Evolutionary conservation across 2,329 filamentous ascomycete genomes (phyloP).

Genomic region (Aspergillus sp.): DNA sequence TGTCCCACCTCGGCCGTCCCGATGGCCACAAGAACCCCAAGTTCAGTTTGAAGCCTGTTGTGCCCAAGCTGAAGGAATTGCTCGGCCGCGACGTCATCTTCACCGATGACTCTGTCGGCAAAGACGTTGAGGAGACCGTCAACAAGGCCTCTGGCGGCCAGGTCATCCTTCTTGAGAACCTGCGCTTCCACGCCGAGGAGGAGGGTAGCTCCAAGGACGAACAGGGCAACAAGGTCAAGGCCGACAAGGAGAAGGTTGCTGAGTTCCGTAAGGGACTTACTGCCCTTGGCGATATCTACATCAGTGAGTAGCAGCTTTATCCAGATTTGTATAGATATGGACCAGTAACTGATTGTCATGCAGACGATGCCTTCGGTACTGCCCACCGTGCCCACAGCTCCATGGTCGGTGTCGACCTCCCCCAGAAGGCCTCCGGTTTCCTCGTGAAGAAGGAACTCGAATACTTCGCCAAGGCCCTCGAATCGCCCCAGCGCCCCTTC

Average conservation of each 20-base stretch:
- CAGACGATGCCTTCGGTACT: slow-evolving; percentile 97
- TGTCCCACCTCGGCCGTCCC: slow-evolving; percentile 97
- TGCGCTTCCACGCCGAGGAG: slow-evolving; percentile 97
- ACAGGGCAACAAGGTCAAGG: slow-evolving; percentile 96
- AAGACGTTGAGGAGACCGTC: slow-evolving; percentile 85
- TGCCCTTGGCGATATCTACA: slow-evolving; percentile 88
- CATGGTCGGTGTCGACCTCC: slow-evolving; percentile 95
- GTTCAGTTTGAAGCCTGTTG: slow-evolving; percentile 92
- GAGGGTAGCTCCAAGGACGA: slow-evolving; percentile 94
- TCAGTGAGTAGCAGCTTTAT: slow-evolving; percentile 65
- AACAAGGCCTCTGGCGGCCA: slow-evolving; percentile 78
- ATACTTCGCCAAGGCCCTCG: slow-evolving; percentile 97
- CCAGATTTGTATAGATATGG: neutral
- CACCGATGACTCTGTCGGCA: slow-evolving; percentile 84
- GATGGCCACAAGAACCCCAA: slow-evolving; percentile 87
- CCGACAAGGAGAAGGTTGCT: slow-evolving; percentile 87
- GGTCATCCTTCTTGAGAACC: slow-evolving; percentile 91
- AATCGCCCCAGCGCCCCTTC: slow-evolving; percentile 91
- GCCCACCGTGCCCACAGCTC: slow-evolving; percentile 98
- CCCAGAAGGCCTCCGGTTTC: slow-evolving; percentile 96
- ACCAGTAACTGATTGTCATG: neutral
- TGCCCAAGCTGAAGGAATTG: slow-evolving; percentile 87
- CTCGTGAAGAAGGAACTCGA: slow-evolving; percentile 99
- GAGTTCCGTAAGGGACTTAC: slow-evolving; percentile 95
- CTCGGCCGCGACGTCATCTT: slow-evolving; percentile 82